Evolutionary conservation across 2,329 filamentous ascomycete species (phyloP).

Genomic region (Ampelomyces quisqualis): DNA sequence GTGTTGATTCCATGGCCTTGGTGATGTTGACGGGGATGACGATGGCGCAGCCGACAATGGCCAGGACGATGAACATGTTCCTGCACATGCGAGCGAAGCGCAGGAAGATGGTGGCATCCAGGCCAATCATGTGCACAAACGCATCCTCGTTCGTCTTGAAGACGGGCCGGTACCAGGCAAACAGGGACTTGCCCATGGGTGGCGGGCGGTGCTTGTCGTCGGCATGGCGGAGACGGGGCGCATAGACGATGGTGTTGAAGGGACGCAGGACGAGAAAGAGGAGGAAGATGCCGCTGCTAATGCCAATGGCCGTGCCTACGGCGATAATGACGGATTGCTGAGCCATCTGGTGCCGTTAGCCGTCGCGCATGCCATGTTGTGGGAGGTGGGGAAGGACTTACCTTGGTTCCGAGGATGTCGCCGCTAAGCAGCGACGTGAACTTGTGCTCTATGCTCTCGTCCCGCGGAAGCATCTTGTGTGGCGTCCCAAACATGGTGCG

Average conservation of each 20-base stretch:
- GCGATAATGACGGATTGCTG: conserved; percentile 72
- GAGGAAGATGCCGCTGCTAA: conserved; percentile 72
- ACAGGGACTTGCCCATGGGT: conserved; percentile 78
- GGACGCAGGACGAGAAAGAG: conserved; percentile 87
- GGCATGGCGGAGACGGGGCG: conserved; percentile 88
- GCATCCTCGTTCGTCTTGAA: conserved; percentile 74
- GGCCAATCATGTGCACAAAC: conserved; percentile 76
- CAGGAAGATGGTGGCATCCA: conserved; percentile 90
- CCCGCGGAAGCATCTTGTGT: conserved; percentile 26
- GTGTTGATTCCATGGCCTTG: conserved; percentile 14
- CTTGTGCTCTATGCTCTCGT: conserved; percentile 34
- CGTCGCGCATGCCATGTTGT: too few species aligned
- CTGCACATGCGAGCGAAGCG: conserved; percentile 88
- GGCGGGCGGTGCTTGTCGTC: conserved; percentile 89
- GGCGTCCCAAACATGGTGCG: conserved; percentile 21
- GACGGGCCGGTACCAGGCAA: conserved; percentile 82
- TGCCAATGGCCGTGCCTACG: conserved; percentile 73
- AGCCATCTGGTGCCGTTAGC: conserved; percentile 50
- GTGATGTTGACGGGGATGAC: conserved; percentile 78
- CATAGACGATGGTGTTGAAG: conserved; percentile 89
- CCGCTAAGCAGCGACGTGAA: conserved; percentile 32
- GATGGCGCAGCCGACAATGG: conserved; percentile 71
- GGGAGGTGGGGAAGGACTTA: conserved; percentile 10
- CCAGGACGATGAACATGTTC: conserved; percentile 77
- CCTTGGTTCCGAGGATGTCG: conserved; percentile 32